Evolutionary conservation across 2,329 filamentous ascomycete genomes (phyloP).

Genomic region (Sarocladium brachiariae): DNA sequence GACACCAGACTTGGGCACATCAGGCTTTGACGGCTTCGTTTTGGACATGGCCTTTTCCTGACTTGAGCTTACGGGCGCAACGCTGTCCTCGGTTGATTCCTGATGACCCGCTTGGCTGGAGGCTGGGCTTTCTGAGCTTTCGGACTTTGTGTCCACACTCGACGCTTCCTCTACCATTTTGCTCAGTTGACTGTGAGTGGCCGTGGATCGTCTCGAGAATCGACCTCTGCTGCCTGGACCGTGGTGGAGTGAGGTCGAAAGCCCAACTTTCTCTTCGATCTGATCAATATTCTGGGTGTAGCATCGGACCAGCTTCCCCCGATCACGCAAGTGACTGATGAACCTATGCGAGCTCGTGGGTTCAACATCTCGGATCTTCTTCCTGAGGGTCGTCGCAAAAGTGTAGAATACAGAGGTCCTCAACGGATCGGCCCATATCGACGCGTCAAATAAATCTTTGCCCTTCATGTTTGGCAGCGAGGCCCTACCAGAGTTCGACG

Average conservation of each 20-base stretch:
- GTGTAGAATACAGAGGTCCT: slow-evolving; percentile 67
- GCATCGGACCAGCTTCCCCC: slow-evolving; percentile 61
- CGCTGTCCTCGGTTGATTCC: slow-evolving; percentile 10
- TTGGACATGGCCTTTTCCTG: slow-evolving; percentile 16
- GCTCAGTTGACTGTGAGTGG: slow-evolving; percentile 25
- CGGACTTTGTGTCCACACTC: not conserved
- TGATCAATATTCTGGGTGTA: slow-evolving; percentile 74
- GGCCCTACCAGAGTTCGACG: slow-evolving; percentile 24
- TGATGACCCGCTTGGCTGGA: slow-evolving; percentile 11
- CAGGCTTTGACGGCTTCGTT: slow-evolving; percentile 18
- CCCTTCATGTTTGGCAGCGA: slow-evolving; percentile 59
- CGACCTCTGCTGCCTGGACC: slow-evolving; percentile 56
- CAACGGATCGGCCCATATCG: slow-evolving; percentile 61
- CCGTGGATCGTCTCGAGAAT: slow-evolving; percentile 45
- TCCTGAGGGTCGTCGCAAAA: slow-evolving; percentile 60
- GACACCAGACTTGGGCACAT: slow-evolving; percentile 36
- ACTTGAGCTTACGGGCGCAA: not conserved
- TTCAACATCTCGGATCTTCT: slow-evolving; percentile 55
- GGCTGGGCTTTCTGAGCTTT: slow-evolving; percentile 11
- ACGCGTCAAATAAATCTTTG: slow-evolving; percentile 63
- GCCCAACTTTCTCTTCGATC: slow-evolving; percentile 62
- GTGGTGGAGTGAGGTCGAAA: slow-evolving; percentile 54
- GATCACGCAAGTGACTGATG: slow-evolving; percentile 59
- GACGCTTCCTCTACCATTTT: slow-evolving; percentile 30
- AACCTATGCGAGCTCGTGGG: slow-evolving; percentile 63